Base-by-base conservation (phyloP, 1,284 basidiomycete species). In the Fereydounia khargensis region DNA sequence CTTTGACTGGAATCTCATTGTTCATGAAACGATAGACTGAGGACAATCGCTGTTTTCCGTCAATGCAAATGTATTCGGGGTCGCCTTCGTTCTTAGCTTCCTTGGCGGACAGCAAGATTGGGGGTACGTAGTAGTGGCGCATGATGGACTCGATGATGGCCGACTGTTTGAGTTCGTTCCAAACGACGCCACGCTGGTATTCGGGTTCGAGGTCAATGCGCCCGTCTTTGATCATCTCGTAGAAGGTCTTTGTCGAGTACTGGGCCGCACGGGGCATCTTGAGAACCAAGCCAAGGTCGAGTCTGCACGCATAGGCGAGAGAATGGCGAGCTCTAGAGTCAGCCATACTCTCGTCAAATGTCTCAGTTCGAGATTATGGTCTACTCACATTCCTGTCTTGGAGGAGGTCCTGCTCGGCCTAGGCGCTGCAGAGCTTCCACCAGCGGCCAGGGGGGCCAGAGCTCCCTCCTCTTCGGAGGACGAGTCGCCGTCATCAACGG, bases 81-180 rank as follows among this genome's bases (percentile, higher is more conserved):
- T 56, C 61, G 6, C 38, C 52, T 6, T 23, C 34, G 0, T 35
- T 23, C 14, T 44, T 22, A 10, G 46, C 14, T 2, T 44, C 11
- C 18, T 31, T 19, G 0, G 51, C 19, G 3, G 65, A 68, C 23
- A 66, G 46, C 25, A 68, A 45, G 24, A 68, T 46, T 0, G 65
- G 65, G 6, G 65, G 65, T 3, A 68, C 58, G 42, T 65, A 68
- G 42, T 60, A 68, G 20, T 66, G 57, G 2, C 55, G 41, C 46
- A 66, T 50, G 46, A 68, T 51, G 3, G 59, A 62, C 18, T 68
- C 64, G 42, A 68, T 68, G 5, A 68, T 33, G 16, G 65, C 65
- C 3, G 50, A 55, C 38, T 66, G 59, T 46, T 65, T 68, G 0
- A 47, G 42, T 8, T 39, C 32, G 0, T 50, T 14, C 65, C 65